Evolutionary conservation across 441 rosid species (phyloP), one percentile per base, ranked within the genome.

Genomic region (Corymbia citriodora): DNA sequence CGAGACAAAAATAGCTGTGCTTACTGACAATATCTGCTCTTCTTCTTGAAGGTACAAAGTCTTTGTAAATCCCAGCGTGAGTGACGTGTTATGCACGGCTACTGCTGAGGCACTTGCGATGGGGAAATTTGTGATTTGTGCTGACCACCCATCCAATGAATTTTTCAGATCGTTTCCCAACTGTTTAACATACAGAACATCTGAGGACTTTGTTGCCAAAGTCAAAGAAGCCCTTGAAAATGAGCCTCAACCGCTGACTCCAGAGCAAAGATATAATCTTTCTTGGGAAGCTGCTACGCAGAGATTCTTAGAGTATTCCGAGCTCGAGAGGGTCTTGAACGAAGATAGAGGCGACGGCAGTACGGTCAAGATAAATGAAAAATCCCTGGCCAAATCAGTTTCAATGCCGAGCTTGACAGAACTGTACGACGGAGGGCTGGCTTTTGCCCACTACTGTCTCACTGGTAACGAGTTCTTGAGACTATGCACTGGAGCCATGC

Each of bases 21-120:
- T 87, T 52, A 87, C 65, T 53, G 45, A 59, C 7, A 36, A 55
- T 87, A 59, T 81, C 27, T 82, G 87, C 82, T 88, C 89, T 88
- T 91, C 33, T 91, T 90, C 88, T 92, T 95, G 94, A 92, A 98
- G 99, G 97, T 98, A 98, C 97, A 97, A 98, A 95, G 97, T 98
- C 91, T 98, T 98, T 95, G 95, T 97, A 92, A 98, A 98, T 92
- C 99, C 99, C 23, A 98, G 99, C 83, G 94, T 98, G 79, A 98
- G 99, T 59, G 99, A 98, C 90, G 99, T 98, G 90, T 96, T 98
- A 59, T 98, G 99, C 96, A 98, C 99, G 33, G 99, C 99, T 88
- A 98, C 99, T 23, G 99, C 99, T 13, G 99, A 98, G 93, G 99
- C 99, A n/a, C 96, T 98, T 40, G 99, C 99, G 2, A 98, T 98